Evolutionary conservation across 1,284 basidiomycete genomes (phyloP), one percentile per base, ranked within the genome.

Genomic region (Erythrobasidium hasegawianum): DNA sequence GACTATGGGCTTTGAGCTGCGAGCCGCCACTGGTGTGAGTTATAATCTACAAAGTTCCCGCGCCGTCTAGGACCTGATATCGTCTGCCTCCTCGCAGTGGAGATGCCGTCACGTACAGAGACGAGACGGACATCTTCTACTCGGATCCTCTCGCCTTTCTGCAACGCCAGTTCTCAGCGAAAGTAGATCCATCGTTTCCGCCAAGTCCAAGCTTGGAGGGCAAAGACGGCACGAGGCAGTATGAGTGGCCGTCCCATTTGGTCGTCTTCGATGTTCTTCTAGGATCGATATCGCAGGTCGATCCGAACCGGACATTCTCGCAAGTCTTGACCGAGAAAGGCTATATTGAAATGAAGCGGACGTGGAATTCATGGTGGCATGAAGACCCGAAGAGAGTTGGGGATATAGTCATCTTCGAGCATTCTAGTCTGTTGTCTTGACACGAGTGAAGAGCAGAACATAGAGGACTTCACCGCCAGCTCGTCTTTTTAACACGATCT

Each of bases 61-160:
- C n/a, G n/a, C n/a, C n/a, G n/a, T n/a, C n/a, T n/a, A n/a, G n/a
- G n/a, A n/a, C n/a, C n/a, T n/a, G n/a, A n/a, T n/a, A n/a, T n/a
- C n/a, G n/a, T n/a, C n/a, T n/a, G n/a, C n/a, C n/a, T n/a, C n/a
- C n/a, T n/a, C n/a, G n/a, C 55, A 79, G 82, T 16, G 81, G 83
- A 73, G 75, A 83, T 69, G 73, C 81, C 0, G 62, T 78, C 9
- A 79, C 76, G 5, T 95, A 96, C 77, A 80, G 78, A 61, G 92
- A 94, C 73, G 89, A 96, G 77, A 88, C 91, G 2, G 85, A 87
- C 60, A 77, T 88, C 8, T 97, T 97, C 78, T 97, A 89, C 76
- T 78, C 79, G 9, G 83, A 85, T 1, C 94, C 95, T 82, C 13
- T 72, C 75, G 2, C 96, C 94, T 75, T 64, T 1, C 87, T 93